Conservation (phyloP, 2,329 filamentous ascomycete species). For the Arthroderma sp. region DNA sequence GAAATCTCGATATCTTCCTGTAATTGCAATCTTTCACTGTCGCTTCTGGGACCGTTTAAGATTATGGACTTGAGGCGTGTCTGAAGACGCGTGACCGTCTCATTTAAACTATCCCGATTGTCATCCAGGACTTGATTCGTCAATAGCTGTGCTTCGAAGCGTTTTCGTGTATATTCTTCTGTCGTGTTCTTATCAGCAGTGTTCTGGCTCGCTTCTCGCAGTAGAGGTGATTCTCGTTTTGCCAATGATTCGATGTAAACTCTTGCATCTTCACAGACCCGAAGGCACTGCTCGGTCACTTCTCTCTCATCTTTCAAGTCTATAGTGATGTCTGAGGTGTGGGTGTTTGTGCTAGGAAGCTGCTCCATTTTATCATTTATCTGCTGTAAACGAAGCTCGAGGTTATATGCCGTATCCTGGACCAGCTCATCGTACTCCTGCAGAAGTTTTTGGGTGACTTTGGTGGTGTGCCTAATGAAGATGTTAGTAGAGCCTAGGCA, state of each 20-base stretch:
- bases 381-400: slow-evolving; percentile 22
- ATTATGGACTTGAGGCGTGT: slow-evolving; percentile 19
- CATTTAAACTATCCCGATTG: slow-evolving; percentile 20
- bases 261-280: slow-evolving; percentile 26
- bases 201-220: slow-evolving; percentile 8
- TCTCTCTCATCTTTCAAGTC: slow-evolving; percentile 26
- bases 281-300: slow-evolving; percentile 28
- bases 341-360: slow-evolving; percentile 10
- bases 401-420: slow-evolving; percentile 23
- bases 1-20: no score
- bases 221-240: slow-evolving; percentile 15
- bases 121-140: slow-evolving; percentile 20
- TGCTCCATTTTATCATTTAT: slow-evolving; percentile 24
- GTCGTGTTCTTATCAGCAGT: background rate
- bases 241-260: slow-evolving; percentile 23
- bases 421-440: slow-evolving; percentile 28
- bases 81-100: slow-evolving; percentile 21
- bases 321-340: slow-evolving; percentile 12
- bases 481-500: slow-evolving; percentile 12
- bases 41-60: slow-evolving; percentile 6
- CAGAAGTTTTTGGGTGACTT: slow-evolving; percentile 20
- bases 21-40: no score
- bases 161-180: slow-evolving; percentile 7
- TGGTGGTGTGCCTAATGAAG: slow-evolving; percentile 20
- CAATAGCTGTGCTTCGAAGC: slow-evolving; percentile 23